These are phyloP conservation scores for Serendipita sp. DNA, from an alignment of 768 basidiomycete genomes.

Conservation along the genomic window DNA sequence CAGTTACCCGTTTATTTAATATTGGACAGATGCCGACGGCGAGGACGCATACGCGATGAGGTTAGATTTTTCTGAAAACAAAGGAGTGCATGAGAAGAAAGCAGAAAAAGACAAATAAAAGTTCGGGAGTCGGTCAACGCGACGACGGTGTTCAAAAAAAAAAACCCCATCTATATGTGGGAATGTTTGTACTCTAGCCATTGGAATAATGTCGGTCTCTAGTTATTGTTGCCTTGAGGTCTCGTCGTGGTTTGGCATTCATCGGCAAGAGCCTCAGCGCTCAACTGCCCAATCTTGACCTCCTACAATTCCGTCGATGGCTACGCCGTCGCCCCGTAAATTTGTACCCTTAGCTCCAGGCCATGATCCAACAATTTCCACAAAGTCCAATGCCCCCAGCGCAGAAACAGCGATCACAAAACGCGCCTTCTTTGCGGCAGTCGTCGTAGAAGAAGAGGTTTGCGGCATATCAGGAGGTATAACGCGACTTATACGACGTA, in stretches of 20 bases:
- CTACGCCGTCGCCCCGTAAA: conserved; percentile 10
- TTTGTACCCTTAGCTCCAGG: conserved; percentile 11
- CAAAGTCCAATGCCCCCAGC: conserved; percentile 4
- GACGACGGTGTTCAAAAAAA: background rate
- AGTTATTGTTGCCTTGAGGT: background rate
- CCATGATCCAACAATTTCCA: conserved; percentile 3
- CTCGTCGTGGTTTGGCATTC: background rate
- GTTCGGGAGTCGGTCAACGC: no score
- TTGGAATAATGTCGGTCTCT: background rate
- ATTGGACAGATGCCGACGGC: conserved; percentile 66
- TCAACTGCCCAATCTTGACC: background rate
- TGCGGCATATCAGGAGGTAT: conserved; percentile 57
- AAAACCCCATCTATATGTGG: background rate
- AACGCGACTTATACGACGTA: conserved; percentile 10
- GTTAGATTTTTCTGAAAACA: conserved; percentile 30
- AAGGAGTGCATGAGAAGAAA: conserved; percentile 5
- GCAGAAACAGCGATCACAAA: conserved; percentile 35
- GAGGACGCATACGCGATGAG: conserved; percentile 92
- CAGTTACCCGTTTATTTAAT: conserved; percentile 4
- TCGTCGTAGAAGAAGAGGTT: conserved; percentile 75
- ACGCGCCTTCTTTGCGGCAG: conserved; percentile 79
- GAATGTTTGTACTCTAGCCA: no score
- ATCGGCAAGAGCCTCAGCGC: background rate
- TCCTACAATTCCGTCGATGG: background rate
- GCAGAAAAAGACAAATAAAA: background rate